Base-by-base conservation (phyloP, 768 basidiomycete genomes). In the Russula lepida region DNA sequence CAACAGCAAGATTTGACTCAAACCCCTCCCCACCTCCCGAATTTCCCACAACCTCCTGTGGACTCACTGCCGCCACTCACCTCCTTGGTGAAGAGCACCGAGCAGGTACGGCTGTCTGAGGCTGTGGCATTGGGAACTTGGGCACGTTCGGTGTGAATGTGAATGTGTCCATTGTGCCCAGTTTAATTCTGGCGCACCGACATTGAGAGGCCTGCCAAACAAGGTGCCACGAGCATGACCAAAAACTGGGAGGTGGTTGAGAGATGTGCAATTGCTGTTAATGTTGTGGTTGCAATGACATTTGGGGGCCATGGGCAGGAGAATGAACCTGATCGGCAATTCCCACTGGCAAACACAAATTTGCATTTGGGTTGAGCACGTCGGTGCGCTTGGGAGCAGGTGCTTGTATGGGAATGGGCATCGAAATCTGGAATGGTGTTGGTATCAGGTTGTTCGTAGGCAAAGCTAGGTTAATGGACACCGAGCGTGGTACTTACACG, bases 171-270 rank as follows among this genome's bases (percentile, higher is more conserved):
- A n/a, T n/a, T 19, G 79, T 79, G 3, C 74, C 72, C 8, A 91
- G 91, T 69, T 86, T 91, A 93, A 93, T 71, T 91, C 91, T 15
- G 80, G 80, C 2, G 91, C 91, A 23, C 85, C 79, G 6, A 82
- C 83, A 69, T 92, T 93, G 58, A 93, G 80, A n/a, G 84, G 81
- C 66, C 84, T 85, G 27, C 83, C 83, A 51, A 84, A 69, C 1
- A 79, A 81, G 17, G 76, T 68, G n/a, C 70, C 64, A 17, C 79
- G 78, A 28, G 65, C 50, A 62, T 81, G 80, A 17, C 64, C 62
- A 35, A 59, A 28, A 7, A 54, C 58, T 12, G 21, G 30, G 2
- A n/a, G 25, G 17, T 7, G 27, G 51, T 28, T 57, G 57, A 27
- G 43, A 19, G 25, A 53, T 32, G 30, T 41, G 43, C 6, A 57